Base-by-base conservation (phyloP, 1,284 basidiomycete species). In the Stereum hirsutum region DNA sequence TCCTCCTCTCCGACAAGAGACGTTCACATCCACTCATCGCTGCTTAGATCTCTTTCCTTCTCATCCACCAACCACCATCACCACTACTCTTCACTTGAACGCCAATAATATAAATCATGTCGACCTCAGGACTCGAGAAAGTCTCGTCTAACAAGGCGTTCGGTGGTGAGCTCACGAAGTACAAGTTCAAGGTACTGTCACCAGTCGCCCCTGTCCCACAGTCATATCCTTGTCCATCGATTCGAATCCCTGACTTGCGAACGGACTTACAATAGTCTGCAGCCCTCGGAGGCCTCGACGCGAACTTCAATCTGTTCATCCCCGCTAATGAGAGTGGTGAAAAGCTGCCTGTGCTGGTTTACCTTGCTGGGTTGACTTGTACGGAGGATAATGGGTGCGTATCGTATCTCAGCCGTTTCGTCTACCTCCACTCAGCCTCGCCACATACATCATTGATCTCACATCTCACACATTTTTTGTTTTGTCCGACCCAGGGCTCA, bases 351-450 rank as follows among this genome's bases (percentile, higher is more conserved):
- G 68, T 95, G 2, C 69, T 99, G 6, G 76, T 89, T 54, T 99
- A 92, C 63, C 82, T 99, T 37, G 83, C 94, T 2, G 95, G 95
- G 2, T 63, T 99, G 45, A 93, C 90, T 1, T 99, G 96, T 65
- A 98, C 82, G 12, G 96, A 98, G 61, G 95, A 98, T 60, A 98
- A 90, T 47, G 95, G 82, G 85, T 87, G 55, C 46, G 73, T 54
- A 23, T 31, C 19, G 11, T 34, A 33, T 46, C n/a, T 12, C 24
- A n/a, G n/a, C n/a, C n/a, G n/a, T n/a, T n/a, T n/a, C n/a, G n/a
- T n/a, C n/a, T n/a, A n/a, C n/a, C n/a, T n/a, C n/a, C n/a, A n/a
- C n/a, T n/a, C n/a, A n/a, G n/a, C n/a, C n/a, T n/a, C n/a, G n/a
- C n/a, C n/a, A n/a, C n/a, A n/a, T n/a, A n/a, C n/a, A n/a, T n/a